Evolutionary conservation across 2,329 filamentous ascomycete species (phyloP), one percentile per base, ranked within the genome.

Genomic region (Rutstroemia sp.): DNA sequence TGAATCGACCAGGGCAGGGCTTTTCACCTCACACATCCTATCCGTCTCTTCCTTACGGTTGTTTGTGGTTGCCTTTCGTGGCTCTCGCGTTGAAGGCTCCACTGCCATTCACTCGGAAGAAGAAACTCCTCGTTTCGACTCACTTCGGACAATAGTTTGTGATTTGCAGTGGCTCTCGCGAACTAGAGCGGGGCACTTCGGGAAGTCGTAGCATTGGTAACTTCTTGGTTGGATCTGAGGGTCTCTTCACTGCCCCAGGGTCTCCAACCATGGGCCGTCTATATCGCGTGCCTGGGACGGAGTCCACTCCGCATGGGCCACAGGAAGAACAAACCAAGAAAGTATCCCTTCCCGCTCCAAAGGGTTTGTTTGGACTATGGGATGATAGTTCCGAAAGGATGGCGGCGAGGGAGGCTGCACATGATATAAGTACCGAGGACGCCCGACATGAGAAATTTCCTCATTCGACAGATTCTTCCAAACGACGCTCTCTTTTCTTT

Each of bases 311-410:
- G 53, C 47, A 34, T 51, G 39, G 53, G 39, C 25, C 27, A 45
- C 39, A 34, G 30, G 53, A 48, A 25, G 48, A 45, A 14, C 10
- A 27, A 41, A 25, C 38, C 38, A 42, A 56, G 53, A 44, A 45
- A 38, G 39, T 30, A 38, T 45, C 41, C 21, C 38, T 39, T 45
- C 51, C 38, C 34, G 25, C 38, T 37, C 37, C 27, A 44, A 38
- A 34, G 34, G 53, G 25, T 25, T 38, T 34, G 53, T 51, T 55
- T 55, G 53, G 50, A 47, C 9, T 44, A 38, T 52, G 53, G 53
- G 45, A 54, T 34, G 23, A 27, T 23, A 14, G 52, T 16, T 46
- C 39, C 14, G 47, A 16, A 10, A 18, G 18, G 25, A 27, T 21
- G 25, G 34, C 30, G 18, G 19, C 39, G 39, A 19, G 18, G 39